Base-by-base conservation (phyloP, 176 grass and related monocot genomes). In the Musa itinerans region DNA sequence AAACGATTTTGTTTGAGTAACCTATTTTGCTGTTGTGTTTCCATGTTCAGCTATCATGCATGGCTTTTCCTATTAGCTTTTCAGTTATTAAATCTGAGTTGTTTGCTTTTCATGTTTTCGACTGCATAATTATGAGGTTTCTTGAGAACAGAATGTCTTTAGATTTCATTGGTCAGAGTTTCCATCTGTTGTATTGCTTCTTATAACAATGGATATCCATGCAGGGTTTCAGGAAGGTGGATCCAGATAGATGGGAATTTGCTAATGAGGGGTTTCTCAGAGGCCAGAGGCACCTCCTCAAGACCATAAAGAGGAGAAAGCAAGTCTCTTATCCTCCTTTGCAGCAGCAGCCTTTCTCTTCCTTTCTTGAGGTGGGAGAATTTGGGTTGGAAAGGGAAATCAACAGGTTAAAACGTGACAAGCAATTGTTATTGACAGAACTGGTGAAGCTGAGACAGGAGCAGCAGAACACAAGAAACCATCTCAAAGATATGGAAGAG, bases 221-320 rank as follows among this genome's bases (percentile, higher is more conserved):
- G 74, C 80, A 98, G 94, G 90, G 94, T 74, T 98, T 98, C 78
- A 98, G 84, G 81, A 98, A 98, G 77, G 84, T 98, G 72, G 86
- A 98, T 81, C 94, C 90, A 61, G 88, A 91, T 69, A 81, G 77
- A 21, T 98, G 94, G 94, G 94, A 98, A 79, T 98, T 98, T 78
- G 90, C 94, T 9, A 93, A 91, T 49, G 94, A 98, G 76, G 78
- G 86, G 16, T 98, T 98, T 57, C 69, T 93, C 43, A 87, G 94
- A 68, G 88, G 88, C 74, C 94, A 89, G 65, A 90, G 73, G 69
- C 94, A 91, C n/a, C 90, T 93, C 52, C 85, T 98, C 62, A 98
- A 91, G 85, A 87, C 85, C 71, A 91, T 93, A 56, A 93, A 81
- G 72, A 92, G 94, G 78, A 78, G 90, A 75, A 93, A 84, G 77